Conservation (phyloP, 352 stramenopile genomes). For the Phytophthora syringae region DNA sequence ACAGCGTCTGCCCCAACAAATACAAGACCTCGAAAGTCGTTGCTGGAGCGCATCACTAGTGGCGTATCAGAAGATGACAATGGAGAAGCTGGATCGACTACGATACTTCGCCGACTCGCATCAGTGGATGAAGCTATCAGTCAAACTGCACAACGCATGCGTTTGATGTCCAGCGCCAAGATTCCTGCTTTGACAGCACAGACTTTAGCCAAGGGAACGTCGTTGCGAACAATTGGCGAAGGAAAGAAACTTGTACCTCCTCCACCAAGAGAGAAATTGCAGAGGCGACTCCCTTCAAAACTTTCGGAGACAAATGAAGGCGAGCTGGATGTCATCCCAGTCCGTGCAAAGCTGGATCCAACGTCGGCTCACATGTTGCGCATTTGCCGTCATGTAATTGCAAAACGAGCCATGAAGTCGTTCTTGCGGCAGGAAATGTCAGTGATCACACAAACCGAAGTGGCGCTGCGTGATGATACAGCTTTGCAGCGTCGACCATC, state of each 20-base stretch:
- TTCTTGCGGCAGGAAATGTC: conserved; percentile 69
- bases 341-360: conserved; percentile 48
- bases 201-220: conserved; percentile 38
- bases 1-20: not conserved
- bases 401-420: conserved; percentile 69
- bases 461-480: conserved; percentile 51
- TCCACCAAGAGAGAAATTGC: conserved; percentile 16
- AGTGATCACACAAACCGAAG: conserved; percentile 65
- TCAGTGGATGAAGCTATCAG: conserved; percentile 75
- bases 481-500: conserved; percentile 42
- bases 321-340: conserved; percentile 13
- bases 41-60: conserved; percentile 20
- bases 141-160: conserved; percentile 66
- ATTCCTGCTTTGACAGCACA: conserved; percentile 15
- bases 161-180: conserved; percentile 47
- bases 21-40: conserved; percentile 19
- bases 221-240: conserved; percentile 48
- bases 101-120: conserved; percentile 47
- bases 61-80: conserved; percentile 8
- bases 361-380: conserved; percentile 66
- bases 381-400: conserved; percentile 78
- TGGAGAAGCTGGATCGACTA: conserved; percentile 5
- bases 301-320: conserved; percentile 30
- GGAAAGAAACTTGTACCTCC: conserved; percentile 19
- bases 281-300: conserved; percentile 11